A percentile compares a stretch with the other conserved stretches of the same genome.
These are phyloP conservation scores for Phytophthora ohioensis DNA, from an alignment of 352 stramenopile species.

Conservation along the genomic window DNA sequence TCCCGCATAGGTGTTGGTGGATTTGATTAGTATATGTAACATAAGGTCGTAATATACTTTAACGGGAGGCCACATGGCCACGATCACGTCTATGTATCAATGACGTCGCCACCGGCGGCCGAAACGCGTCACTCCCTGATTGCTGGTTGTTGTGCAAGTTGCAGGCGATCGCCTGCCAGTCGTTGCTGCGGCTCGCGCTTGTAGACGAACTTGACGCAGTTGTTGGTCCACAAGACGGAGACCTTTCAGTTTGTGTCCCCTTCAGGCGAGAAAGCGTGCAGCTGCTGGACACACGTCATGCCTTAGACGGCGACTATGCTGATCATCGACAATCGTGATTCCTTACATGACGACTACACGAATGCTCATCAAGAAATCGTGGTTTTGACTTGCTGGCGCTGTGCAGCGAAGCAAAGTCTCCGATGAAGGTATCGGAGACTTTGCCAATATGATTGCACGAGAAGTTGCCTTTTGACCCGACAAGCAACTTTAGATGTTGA, in stretches of 20 bases:
- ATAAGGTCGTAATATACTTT: neutral
- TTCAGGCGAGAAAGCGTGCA: too few relatives aligned
- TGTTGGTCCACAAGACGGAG: neutral
- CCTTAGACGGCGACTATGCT: too few relatives aligned
- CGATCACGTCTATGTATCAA: neutral
- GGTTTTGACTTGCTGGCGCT: neutral
- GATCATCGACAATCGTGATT: too few relatives aligned
- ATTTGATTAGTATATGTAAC: neutral
- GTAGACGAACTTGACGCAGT: constrained; percentile 3
- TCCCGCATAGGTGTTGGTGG: constrained; percentile 4
- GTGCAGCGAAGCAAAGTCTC: too few relatives aligned
- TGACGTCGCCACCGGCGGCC: constrained; percentile 23
- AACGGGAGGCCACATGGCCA: constrained; percentile 9
- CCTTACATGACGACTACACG: too few relatives aligned
- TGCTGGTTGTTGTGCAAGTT: neutral
- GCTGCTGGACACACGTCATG: too few relatives aligned
- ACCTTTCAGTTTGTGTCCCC: neutral
- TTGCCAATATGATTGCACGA: neutral
- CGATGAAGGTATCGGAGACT: neutral
- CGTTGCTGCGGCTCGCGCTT: neutral
- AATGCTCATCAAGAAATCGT: too few relatives aligned
- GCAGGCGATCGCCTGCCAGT: constrained; percentile 8
- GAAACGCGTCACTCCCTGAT: constrained; percentile 21
- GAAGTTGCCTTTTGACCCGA: neutral
- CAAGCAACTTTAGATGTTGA: neutral